These are phyloP conservation scores for Botrytis paeoniae DNA, from an alignment of 2,329 filamentous ascomycete species.

Conservation along the genomic window DNA sequence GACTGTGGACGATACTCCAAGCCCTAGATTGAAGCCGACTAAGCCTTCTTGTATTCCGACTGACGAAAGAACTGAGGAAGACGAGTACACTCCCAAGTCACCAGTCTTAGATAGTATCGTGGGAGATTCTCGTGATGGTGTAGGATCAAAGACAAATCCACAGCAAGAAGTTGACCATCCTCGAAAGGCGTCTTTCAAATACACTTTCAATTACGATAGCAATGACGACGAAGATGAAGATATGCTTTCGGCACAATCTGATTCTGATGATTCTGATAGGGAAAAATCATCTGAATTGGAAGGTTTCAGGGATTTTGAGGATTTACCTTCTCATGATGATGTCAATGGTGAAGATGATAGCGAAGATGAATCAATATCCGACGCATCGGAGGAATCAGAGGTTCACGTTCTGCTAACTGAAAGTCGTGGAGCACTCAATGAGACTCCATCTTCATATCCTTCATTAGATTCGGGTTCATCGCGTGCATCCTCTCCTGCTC, in stretches of 20 bases:
- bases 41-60: not conserved
- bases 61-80: not conserved
- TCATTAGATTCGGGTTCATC: not conserved
- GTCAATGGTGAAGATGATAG: not conserved
- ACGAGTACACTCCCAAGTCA: not conserved
- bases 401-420: not conserved
- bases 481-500: not conserved
- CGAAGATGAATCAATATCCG: conserved; percentile 6
- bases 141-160: not conserved
- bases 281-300: not conserved
- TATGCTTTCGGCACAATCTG: not conserved
- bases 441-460: not conserved
- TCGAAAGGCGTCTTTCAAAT: not conserved
- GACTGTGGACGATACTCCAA: conserved; percentile 34
- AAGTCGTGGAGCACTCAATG: not conserved
- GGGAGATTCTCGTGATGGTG: not conserved
- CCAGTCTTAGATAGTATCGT: not conserved
- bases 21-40: not conserved
- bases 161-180: not conserved
- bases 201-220: not conserved
- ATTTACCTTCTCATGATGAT: not conserved
- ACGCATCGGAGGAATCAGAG: not conserved
- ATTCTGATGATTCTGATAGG: not conserved
- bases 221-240: conserved; percentile 19
- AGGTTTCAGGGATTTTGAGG: not conserved